Base-by-base conservation (phyloP, 306 rosid species). In the Gastrolobium bilobum region DNA sequence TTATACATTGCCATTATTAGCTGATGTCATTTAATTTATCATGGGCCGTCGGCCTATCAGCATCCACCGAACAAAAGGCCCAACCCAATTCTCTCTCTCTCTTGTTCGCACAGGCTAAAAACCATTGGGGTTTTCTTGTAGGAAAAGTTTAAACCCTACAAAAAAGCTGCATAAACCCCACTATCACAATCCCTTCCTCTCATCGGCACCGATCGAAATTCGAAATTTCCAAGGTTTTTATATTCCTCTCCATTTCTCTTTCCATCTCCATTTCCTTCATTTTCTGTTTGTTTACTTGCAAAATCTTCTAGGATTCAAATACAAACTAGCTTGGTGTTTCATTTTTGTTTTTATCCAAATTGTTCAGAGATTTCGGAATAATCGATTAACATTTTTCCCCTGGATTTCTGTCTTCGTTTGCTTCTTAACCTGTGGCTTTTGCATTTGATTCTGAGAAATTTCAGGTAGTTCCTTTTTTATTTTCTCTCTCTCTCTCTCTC, bases 91-190 rank as follows among this genome's bases (percentile, higher is more conserved):
- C 6, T 13, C 0, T 9, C 10, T 6, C 42, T 62, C 31, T 33
- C 64, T 15, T n/a, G 50, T 10, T 9, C 10, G 6, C 53, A 2
- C 9, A 15, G 13, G 38, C 11, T 10, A 60, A 59, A 60, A 59
- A 52, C 33, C 35, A 2, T 37, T 0, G 9, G 3, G 3, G 4
- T 73, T 61, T 69, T 74, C 84, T 74, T 82, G 86, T 47, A 38
- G 51, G 35, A 10, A 62, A 85, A 82, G 84, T 74, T 79, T 65
- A 77, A 82, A 82, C 84, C 86, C 79, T 68, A 74, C 76, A 8
- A 15, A 59, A 31, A 48, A 13, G 35, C 66, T 20, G n/a, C 77
- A 46, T 82, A 78, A 85, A 74, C 84, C 84, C 81, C 46, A 2
- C 6, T 34, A 62, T 61, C 26, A 0, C 26, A 38, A 52, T 42